Base-by-base conservation (phyloP, 768 basidiomycete species). In the Lentinus brumalis region DNA sequence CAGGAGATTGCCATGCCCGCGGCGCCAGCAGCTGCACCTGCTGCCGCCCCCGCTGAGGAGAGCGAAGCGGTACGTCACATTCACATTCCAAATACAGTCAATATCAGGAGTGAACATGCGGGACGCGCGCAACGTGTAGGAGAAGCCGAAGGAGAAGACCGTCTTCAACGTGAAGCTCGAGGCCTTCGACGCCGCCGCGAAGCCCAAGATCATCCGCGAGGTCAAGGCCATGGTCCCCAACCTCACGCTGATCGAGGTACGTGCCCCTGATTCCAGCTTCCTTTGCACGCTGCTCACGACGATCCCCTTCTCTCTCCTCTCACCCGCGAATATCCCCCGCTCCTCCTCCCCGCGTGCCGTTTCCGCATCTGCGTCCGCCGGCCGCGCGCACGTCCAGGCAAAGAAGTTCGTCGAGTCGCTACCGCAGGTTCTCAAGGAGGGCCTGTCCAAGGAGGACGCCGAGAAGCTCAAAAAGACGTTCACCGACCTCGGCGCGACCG, bases 331-430 rank as follows among this genome's bases (percentile, higher is more conserved):
- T 11, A 26, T 12, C 26, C 18, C 45, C 21, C 10, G 5, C 45
- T 21, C 35, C 12, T 14, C 53, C 35, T 11, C 35, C 7, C 35
- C 35, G 6, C 11, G 35, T 11, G 35, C 35, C 35, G 35, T 35
- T 35, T 35, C 35, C 35, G 11, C 11, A 35, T 11, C 35, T 35
- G 35, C 11, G 11, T 35, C 35, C 21, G 29, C 46, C 46, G 46
- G 46, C 18, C 21, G 9, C 21, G 12, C 21, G 39, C 39, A 11
- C n/a, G 32, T 35, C 30, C 70, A 99, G 97, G 97, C 97, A 29
- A 99, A 99, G 85, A 99, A 97, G 77, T 96, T 98, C 69, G 97
- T 98, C 47, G 97, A 99, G 77, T 94, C 93, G 16, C 75, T 92
- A 66, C 97, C 97, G 26, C 89, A 98, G 77, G 77, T 89, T 5